A percentile compares a stretch with the other conserved stretches of the same genome.
Conservation (phyloP, 306 rosid genomes). For the Trichosanthes truncata region DNA sequence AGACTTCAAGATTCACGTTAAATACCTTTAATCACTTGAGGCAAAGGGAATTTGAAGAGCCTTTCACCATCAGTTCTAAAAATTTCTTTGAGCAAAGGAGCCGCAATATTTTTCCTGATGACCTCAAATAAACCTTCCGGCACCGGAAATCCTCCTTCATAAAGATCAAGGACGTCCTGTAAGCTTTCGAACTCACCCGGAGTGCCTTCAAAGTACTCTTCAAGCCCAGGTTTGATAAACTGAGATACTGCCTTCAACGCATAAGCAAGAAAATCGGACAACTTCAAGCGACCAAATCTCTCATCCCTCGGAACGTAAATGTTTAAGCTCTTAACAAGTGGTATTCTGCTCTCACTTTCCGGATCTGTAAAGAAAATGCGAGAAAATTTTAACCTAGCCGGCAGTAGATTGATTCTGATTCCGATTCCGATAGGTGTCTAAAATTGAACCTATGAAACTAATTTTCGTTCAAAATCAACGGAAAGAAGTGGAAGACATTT, state of each 20-base stretch:
- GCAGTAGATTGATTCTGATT: neutral
- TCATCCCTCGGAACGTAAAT: constrained; percentile 91
- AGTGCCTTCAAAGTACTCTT: constrained; percentile 38
- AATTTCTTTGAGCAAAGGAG: constrained; percentile 55
- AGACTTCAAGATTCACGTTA: neutral
- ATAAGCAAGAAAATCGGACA: constrained; percentile 70
- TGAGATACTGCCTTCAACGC: constrained; percentile 59
- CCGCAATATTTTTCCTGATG: constrained; percentile 40
- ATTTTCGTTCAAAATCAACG: neutral
- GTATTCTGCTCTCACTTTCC: constrained; percentile 45
- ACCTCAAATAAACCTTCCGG: constrained; percentile 34
- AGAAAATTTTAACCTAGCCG: no score
- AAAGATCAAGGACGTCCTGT: constrained; percentile 52
- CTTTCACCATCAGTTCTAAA: constrained; percentile 59
- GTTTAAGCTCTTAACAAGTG: constrained; percentile 39
- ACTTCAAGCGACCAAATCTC: constrained; percentile 66
- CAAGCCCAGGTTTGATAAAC: constrained; percentile 60
- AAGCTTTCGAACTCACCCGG: constrained; percentile 58
- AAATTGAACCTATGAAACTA: neutral
- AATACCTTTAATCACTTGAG: constrained; percentile 81
- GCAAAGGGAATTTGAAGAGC: constrained; percentile 52
- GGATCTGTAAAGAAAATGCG: constrained; percentile 34
- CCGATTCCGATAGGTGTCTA: neutral
- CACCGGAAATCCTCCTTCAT: constrained; percentile 60
- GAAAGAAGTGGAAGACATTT: neutral